Evolutionary conservation across 371 early-diverging fungal species (phyloP), one percentile per base, ranked within the genome.

Genomic region (Apophysomyces variabilis): DNA sequence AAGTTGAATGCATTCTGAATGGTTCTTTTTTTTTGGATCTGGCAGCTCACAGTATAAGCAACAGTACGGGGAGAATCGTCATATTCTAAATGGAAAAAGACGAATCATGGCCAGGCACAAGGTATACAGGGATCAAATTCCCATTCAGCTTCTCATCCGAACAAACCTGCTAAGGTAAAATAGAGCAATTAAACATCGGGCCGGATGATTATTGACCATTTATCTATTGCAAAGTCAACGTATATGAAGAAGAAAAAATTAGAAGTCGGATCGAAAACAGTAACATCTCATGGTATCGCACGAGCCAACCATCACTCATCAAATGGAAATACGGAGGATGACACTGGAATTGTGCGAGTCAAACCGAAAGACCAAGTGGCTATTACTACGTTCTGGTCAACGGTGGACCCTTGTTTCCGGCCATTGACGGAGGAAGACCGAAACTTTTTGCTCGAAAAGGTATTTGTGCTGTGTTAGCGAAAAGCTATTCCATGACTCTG

Each of bases 371-470:
- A 92, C 68, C 96, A 95, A 76, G 88, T 95, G 6, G 92, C 94
- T 14, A 87, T 94, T 36, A 76, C 84, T 32, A 87, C 88, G 2
- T 96, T 93, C 70, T 95, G 93, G 93, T 66, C 86, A 6, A 87
- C 88, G 7, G 76, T 91, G 58, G 97, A 96, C 16, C 92, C 93
- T 65, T 94, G 91, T 68, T 94, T 95, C 65, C 81, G 95, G 8
- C 84, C 82, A n/a, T 76, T 96, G 37, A 85, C 85, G n/a, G 95
- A 95, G 65, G 92, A 93, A 6, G 97, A 96, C 73, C 71, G 95
- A 13, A 70, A 75, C 11, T 88, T 86, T 66, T 70, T 96, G 62
- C 81, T 91, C 57, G 74, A 79, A 66, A 82, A 86, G 65, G 80
- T 75, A 69, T 41, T 8, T 13, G 13, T 8, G 41, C 41, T 60